Evolutionary conservation across 75 land plant species (phyloP).

Genomic region (Cunninghamia lanceolata): DNA sequence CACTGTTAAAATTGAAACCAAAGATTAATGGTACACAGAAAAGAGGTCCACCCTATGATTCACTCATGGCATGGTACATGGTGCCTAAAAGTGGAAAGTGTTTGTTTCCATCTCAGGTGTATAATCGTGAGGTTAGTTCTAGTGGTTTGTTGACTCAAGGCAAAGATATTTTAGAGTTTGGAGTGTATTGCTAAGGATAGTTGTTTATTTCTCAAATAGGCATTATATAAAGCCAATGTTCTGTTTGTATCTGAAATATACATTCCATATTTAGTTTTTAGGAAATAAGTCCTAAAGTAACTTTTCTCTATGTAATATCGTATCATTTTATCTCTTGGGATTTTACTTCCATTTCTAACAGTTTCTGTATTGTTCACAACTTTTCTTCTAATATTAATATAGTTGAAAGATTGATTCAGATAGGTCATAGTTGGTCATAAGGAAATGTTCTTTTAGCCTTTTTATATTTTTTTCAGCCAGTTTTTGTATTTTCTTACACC

Average conservation of each 20-base stretch:
- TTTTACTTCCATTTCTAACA: background rate
- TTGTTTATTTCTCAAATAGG: background rate
- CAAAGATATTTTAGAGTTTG: background rate
- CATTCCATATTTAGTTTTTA: background rate
- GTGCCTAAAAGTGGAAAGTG: constrained; percentile 76
- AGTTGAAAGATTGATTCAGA: too few relatives aligned
- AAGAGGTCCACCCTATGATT: constrained; percentile 35
- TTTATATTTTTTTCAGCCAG: background rate
- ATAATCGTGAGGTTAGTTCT: constrained; percentile 77
- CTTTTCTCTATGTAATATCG: background rate
- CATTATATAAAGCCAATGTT: background rate
- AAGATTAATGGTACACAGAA: constrained; percentile 16
- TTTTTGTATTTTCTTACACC: background rate
- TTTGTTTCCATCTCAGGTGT: constrained; percentile 98
- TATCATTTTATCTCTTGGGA: background rate
- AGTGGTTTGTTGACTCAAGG: background rate
- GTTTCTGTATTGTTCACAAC: background rate
- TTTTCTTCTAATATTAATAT: background rate
- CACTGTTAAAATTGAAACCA: constrained; percentile 34
- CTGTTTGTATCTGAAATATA: background rate
- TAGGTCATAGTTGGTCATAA: too few relatives aligned
- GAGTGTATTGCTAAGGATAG: background rate
- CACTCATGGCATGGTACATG: constrained; percentile 82
- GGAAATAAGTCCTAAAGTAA: background rate
- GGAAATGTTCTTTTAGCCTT: background rate